These are phyloP conservation scores for Xylaria sp. DNA, from an alignment of 2,329 filamentous ascomycete species.

Conservation along the genomic window DNA sequence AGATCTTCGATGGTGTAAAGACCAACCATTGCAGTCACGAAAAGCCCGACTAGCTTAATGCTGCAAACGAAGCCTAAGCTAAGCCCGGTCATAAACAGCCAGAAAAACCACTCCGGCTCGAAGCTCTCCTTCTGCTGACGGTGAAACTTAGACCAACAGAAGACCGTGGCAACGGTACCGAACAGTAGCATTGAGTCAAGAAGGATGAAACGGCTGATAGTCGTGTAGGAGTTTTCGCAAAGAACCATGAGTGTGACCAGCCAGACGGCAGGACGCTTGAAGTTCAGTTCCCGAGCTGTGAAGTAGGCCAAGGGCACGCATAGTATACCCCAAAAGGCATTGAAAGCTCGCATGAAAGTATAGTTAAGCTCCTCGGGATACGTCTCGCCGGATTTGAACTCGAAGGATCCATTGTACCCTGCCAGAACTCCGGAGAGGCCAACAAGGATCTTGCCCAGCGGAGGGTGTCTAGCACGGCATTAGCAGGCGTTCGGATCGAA, in stretches of 20 bases:
- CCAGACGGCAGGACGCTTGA: constrained; percentile 90
- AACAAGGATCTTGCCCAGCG: constrained; percentile 97
- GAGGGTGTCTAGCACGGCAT: constrained; percentile 67
- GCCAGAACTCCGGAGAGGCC: constrained; percentile 95
- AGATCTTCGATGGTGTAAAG: constrained; percentile 96
- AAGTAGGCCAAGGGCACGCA: constrained; percentile 95
- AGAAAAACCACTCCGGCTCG: constrained; percentile 90
- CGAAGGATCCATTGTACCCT: constrained; percentile 98
- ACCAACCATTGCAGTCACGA: constrained; percentile 93
- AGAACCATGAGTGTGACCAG: constrained; percentile 96
- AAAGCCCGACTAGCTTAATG: constrained; percentile 97
- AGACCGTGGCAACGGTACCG: constrained; percentile 96
- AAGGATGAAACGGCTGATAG: constrained; percentile 97
- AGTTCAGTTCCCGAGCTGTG: constrained; percentile 89
- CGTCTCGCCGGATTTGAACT: constrained; percentile 98
- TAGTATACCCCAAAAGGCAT: constrained; percentile 90
- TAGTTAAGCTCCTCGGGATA: constrained; percentile 96
- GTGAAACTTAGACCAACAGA: constrained; percentile 98
- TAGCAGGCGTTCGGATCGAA: constrained; percentile 33
- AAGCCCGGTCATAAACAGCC: constrained; percentile 91
- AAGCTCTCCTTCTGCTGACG: constrained; percentile 87
- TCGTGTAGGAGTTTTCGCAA: constrained; percentile 99
- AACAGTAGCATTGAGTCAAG: constrained; percentile 98
- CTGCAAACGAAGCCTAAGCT: constrained; percentile 98
- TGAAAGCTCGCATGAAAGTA: constrained; percentile 98